Evolutionary conservation across 371 early-diverging fungal species (phyloP), one percentile per base, ranked within the genome.

Genomic region (Zancudomyces culisetae): DNA sequence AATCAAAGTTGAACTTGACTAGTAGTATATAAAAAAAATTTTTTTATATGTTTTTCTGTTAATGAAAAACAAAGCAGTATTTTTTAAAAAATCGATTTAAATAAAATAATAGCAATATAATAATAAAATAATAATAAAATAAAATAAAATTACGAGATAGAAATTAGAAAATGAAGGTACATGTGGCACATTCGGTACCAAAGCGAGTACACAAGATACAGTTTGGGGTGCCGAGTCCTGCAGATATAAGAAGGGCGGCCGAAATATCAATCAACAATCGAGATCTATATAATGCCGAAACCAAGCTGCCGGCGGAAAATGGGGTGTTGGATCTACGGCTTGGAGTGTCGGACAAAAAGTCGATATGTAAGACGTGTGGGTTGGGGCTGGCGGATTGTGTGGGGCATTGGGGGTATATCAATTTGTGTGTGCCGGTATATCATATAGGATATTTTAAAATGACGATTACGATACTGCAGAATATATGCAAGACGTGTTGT

Each of bases 331-430:
- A 96, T 70, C 68, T 77, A 61, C 74, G 89, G 55, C 69, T 96
- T 39, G 94, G 93, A 51, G 80, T 85, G 3, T 81, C 92, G n/a
- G 82, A 84, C 58, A 94, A 93, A 64, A 63, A 68, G 15, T 75
- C 70, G 12, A 63, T 66, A 1, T 99, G 99, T 72, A 80, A 82
- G 39, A 98, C 98, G 2, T 99, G 99, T 66, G 84, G 83, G 10
- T 78, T 85, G 61, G 74, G 71, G 49, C 72, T 92, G 65, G 73
- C 81, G 58, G 90, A 93, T 48, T 99, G 99, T 70, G 80, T 87
- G 42, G 99, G 99, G 28, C 99, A 99, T 70, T 99, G 87, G 77
- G 99, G 99, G 23, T 83, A 90, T 62, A 75, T 98, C 29, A 82
- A 87, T 45, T 76, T 99, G 6, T 80, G 80, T 26, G 73, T 98